These are phyloP conservation scores for Talaromyces albobiverticillius DNA, from an alignment of 2,329 filamentous ascomycete genomes.

Conservation along the genomic window DNA sequence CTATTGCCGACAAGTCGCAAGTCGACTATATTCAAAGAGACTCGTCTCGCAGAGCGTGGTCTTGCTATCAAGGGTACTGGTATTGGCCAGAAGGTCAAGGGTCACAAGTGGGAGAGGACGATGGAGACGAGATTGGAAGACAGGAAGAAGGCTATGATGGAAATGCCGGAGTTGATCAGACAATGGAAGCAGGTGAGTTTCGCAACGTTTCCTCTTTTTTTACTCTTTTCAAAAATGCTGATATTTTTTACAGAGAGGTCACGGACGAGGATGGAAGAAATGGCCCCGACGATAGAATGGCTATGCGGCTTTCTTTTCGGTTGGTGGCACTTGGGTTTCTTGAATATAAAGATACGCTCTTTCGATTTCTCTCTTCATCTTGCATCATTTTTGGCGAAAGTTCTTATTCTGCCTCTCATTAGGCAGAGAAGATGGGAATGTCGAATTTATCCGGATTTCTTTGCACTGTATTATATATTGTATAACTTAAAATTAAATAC, in stretches of 20 bases:
- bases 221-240: not conserved
- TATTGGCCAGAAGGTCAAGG: constrained; percentile 90
- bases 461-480: constrained; percentile 14
- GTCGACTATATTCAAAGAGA: constrained; percentile 65
- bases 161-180: constrained; percentile 88
- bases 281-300: constrained; percentile 56
- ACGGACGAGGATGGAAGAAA: constrained; percentile 72
- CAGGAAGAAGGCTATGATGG: constrained; percentile 86
- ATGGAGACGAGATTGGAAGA: constrained; percentile 80
- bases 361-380: not conserved
- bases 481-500: constrained; percentile 1
- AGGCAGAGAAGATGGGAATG: not conserved
- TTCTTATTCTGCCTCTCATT: not conserved
- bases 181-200: constrained; percentile 82
- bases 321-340: not conserved
- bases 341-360: not conserved
- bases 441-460: not conserved
- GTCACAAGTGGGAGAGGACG: constrained; percentile 86
- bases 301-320: not conserved
- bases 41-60: constrained; percentile 72
- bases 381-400: constrained; percentile 7
- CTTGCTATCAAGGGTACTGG: constrained; percentile 88
- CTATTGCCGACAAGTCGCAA: constrained; percentile 75
- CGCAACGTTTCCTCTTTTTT: not conserved
- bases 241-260: constrained; percentile 54